Percentiles rank a stretch among this genome's conserved stretches.
Conservation (phyloP, 1,139 yeast species). For the Taiozyma sp. region DNA sequence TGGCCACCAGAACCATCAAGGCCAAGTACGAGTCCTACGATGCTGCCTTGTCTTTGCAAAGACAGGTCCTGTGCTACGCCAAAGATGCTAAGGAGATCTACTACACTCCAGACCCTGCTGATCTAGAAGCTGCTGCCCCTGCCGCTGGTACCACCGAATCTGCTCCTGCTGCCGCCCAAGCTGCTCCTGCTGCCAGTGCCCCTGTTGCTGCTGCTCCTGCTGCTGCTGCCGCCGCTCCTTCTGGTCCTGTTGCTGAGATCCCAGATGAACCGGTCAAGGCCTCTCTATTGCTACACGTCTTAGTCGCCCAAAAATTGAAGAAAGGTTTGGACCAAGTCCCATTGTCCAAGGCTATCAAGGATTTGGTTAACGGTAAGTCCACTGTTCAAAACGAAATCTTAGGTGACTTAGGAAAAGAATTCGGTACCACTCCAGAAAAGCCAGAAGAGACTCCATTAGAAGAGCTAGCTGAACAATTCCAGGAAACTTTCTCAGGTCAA, state of each 20-base stretch:
- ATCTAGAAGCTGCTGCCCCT: constrained; percentile 34
- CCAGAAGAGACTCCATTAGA: constrained; percentile 97
- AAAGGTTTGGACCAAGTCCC: constrained; percentile 84
- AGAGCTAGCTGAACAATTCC: constrained; percentile 93
- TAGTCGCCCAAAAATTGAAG: constrained; percentile 94
- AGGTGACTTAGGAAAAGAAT: constrained; percentile 97
- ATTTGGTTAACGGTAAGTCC: constrained; percentile 96
- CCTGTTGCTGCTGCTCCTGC: constrained; percentile 43
- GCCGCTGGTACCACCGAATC: constrained; percentile 33
- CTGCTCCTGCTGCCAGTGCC: constrained; percentile 38
- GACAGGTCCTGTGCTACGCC: constrained; percentile 93
- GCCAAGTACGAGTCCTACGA: constrained; percentile 96
- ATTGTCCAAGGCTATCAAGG: constrained; percentile 89
- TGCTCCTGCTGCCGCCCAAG: constrained; percentile 36
- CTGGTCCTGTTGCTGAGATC: constrained; percentile 76
- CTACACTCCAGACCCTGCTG: constrained; percentile 76
- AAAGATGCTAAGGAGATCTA: constrained; percentile 95
- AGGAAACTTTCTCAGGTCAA: constrained; percentile 80
- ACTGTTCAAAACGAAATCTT: constrained; percentile 97
- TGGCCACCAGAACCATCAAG: constrained; percentile 96
- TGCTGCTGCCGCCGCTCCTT: constrained; percentile 53
- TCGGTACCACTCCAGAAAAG: constrained; percentile 96
- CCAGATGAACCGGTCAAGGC: constrained; percentile 92
- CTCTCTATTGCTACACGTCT: constrained; percentile 70
- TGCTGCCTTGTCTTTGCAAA: constrained; percentile 93